Conservation (phyloP, 345 rosid species). For the Mangifera indica region DNA sequence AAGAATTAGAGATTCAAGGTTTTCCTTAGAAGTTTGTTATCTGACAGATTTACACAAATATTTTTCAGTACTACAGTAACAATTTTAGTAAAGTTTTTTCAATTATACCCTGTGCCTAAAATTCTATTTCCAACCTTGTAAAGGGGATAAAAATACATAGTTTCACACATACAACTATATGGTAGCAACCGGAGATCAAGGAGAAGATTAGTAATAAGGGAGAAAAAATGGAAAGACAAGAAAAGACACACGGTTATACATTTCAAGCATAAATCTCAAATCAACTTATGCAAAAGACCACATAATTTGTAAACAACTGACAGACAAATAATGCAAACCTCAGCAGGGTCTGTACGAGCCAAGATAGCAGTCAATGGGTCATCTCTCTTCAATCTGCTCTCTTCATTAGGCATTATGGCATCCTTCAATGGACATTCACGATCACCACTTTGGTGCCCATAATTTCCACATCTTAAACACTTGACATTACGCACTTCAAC, state of each 20-base stretch:
- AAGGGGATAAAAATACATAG: background rate
- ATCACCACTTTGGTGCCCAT: constrained; percentile 96
- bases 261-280: background rate
- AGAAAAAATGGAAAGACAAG: background rate
- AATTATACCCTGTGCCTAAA: background rate
- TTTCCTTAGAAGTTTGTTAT: background rate
- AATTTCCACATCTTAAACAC: constrained; percentile 88
- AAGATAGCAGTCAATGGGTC: constrained; percentile 88
- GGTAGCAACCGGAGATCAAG: background rate
- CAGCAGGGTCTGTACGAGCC: constrained; percentile 74
- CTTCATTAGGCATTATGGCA: constrained; percentile 94
- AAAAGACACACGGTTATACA: background rate
- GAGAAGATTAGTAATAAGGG: background rate
- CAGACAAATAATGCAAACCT: constrained; percentile 47
- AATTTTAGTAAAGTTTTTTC: background rate
- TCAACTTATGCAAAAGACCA: background rate
- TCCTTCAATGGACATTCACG: constrained; percentile 97
- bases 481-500: constrained; percentile 88
- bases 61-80: background rate
- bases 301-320: constrained; percentile 6
- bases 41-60: background rate
- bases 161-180: background rate
- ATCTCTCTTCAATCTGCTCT: constrained; percentile 85
- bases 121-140: background rate
- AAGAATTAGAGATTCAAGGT: background rate